Evolutionary conservation across 495 filamentous ascomycete genomes (phyloP), one percentile per base, ranked within the genome.

Genomic region (Daldinia bambusicola): DNA sequence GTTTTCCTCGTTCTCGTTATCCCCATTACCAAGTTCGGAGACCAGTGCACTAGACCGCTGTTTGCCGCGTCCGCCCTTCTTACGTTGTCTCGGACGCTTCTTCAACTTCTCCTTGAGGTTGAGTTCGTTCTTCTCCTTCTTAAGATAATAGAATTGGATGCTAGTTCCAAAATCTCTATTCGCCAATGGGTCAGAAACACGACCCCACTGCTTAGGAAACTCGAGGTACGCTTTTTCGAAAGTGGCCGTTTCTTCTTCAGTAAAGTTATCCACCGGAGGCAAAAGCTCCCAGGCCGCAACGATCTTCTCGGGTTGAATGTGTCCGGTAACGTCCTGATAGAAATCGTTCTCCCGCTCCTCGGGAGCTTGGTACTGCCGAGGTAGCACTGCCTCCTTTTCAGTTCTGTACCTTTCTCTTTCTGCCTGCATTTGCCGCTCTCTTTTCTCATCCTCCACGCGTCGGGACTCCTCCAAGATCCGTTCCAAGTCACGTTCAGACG

Each of bases 71-170:
- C 77, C 80, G 30, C 84, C 83, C 72, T 82, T 87, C 63, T 85
- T 88, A 40, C 89, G 84, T 61, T 86, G 88, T 55, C 87, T 90
- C 31, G 88, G 89, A 79, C 89, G 88, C 64, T 89, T 90, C 80
- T 88, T 94, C 31, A 92, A 81, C 76, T 91, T 92, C 38, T 92
- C 91, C 79, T 97, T 96, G 74, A 97, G 95, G 63, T 93, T 93
- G 26, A 89, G 88, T 63, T 89, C 86, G 74, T 92, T 89, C 79
- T 99, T 99, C 79, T 92, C 91, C 78, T 97, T 97, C 62, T 91
- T 97, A 68, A 94, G 87, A 78, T 99, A 99, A 78, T 99, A 98
- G 78, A 98, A 96, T 70, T 93, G 85, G 70, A 99, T 98, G 76
- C 92, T 96, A 55, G 94, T 89, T 70, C 91, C 89, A 80, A 91